phyloP scores from a whole-genome alignment of 1,284 basidiomycete genomes.

The Ceratobasidium sp. region DNA sequence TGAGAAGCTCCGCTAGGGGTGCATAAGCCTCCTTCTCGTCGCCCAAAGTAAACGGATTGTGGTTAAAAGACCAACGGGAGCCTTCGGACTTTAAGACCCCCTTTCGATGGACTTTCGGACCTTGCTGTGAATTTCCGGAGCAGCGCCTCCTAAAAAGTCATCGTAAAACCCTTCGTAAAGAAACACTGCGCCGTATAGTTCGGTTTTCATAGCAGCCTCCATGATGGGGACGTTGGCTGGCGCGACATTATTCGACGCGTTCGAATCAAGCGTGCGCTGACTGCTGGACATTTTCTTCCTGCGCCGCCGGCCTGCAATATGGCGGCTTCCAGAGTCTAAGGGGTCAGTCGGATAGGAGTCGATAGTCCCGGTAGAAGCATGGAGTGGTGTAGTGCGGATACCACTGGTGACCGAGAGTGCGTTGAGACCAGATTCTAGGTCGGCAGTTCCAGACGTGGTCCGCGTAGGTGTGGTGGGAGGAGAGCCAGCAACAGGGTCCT shows the following conservation, averaged over 20 bases:
- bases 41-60: neutral
- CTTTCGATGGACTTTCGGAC: neutral
- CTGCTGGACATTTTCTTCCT: neutral
- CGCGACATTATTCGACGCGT: neutral
- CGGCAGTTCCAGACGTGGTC: too few species aligned
- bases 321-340: too few species aligned
- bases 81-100: neutral
- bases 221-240: neutral
- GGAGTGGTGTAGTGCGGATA: too few species aligned
- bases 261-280: neutral
- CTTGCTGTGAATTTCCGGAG: neutral
- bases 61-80: neutral
- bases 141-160: neutral
- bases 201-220: constrained; percentile 1
- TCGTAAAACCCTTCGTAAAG: constrained; percentile 6
- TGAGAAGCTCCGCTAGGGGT: neutral
- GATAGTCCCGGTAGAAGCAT: too few species aligned
- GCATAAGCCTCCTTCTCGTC: neutral
- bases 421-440: too few species aligned
- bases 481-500: too few species aligned
- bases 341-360: too few species aligned
- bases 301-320: too few species aligned
- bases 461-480: too few species aligned
- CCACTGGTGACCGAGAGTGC: too few species aligned
- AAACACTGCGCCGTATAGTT: constrained; percentile 10